phyloP scores from a whole-genome alignment of 441 rosid species.

The Erodium texanum region DNA sequence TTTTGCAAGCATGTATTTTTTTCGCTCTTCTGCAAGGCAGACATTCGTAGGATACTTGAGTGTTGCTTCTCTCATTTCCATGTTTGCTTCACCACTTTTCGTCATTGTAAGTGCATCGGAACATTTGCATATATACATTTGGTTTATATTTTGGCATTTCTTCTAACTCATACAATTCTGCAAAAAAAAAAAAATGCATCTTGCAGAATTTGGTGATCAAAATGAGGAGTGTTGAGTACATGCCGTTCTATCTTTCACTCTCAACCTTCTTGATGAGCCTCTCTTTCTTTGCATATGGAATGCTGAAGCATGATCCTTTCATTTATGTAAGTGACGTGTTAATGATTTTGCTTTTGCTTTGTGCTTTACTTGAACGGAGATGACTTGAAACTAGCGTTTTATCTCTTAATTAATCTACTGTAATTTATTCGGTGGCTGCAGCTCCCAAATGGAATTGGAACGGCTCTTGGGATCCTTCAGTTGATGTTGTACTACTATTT shows the following conservation, averaged over 20 bases:
- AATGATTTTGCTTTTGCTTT: too few species aligned
- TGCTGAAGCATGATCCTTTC: constrained; percentile 49
- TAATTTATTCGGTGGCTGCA: constrained; percentile 24
- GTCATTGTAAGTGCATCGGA: constrained; percentile 33
- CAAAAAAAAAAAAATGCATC: too few species aligned
- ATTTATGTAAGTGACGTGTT: constrained; percentile 48
- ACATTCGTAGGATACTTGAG: constrained; percentile 49
- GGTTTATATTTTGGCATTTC: background rate
- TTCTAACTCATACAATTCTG: background rate
- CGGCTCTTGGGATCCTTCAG: constrained; percentile 59
- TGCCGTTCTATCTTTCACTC: constrained; percentile 67
- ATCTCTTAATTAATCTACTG: background rate
- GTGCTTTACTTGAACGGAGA: too few species aligned
- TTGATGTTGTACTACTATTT: constrained; percentile 50
- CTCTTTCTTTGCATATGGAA: constrained; percentile 55
- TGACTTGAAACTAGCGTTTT: background rate
- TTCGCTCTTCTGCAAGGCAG: constrained; percentile 24
- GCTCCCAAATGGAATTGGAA: constrained; percentile 75
- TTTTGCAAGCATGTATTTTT: constrained; percentile 44
- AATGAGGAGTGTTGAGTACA: constrained; percentile 53
- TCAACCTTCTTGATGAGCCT: constrained; percentile 74
- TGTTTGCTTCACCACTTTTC: constrained; percentile 73
- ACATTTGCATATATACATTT: background rate
- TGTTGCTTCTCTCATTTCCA: constrained; percentile 54
- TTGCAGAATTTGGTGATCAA: constrained; percentile 59